Conservation (phyloP, 2,329 filamentous ascomycete genomes). For the Blastomyces gilchristii region DNA sequence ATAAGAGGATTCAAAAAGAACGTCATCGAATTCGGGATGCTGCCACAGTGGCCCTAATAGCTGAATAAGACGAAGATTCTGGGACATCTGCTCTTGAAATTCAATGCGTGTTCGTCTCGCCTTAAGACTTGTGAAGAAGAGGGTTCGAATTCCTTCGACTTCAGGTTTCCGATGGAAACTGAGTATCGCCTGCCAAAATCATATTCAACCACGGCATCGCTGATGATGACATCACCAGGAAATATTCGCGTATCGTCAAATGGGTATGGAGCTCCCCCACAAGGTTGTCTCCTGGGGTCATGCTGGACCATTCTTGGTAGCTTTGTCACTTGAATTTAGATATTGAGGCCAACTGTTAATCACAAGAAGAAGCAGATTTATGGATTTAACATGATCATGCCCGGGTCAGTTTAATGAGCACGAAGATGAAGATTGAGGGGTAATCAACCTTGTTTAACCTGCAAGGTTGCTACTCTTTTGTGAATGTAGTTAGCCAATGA, state of each 20-base stretch:
- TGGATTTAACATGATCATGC: not conserved
- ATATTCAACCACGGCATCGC: slow-evolving; percentile 17
- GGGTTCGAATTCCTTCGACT: slow-evolving; percentile 16
- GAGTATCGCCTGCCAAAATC: slow-evolving; percentile 22
- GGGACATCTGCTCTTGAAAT: not conserved
- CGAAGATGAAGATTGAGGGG: not conserved
- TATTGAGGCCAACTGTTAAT: not conserved
- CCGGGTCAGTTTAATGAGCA: not conserved
- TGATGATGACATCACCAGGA: slow-evolving; percentile 27
- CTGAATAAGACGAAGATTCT: not conserved
- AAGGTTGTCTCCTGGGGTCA: slow-evolving; percentile 12
- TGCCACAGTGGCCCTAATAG: not conserved
- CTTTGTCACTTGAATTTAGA: not conserved
- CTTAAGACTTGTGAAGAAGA: slow-evolving; percentile 11
- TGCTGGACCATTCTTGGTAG: not conserved
- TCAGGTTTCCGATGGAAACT: slow-evolving; percentile 13
- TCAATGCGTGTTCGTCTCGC: not conserved
- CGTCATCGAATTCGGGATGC: not conserved
- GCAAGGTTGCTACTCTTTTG: not conserved
- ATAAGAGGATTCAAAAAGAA: not conserved
- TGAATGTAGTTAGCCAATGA: not conserved
- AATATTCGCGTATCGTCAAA: not conserved
- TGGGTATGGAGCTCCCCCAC: slow-evolving; percentile 29
- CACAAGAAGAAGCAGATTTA: not conserved
- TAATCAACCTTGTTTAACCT: not conserved